Conservation (phyloP, 345 rosid species). For the Cardamine chenopodiifolia region DNA sequence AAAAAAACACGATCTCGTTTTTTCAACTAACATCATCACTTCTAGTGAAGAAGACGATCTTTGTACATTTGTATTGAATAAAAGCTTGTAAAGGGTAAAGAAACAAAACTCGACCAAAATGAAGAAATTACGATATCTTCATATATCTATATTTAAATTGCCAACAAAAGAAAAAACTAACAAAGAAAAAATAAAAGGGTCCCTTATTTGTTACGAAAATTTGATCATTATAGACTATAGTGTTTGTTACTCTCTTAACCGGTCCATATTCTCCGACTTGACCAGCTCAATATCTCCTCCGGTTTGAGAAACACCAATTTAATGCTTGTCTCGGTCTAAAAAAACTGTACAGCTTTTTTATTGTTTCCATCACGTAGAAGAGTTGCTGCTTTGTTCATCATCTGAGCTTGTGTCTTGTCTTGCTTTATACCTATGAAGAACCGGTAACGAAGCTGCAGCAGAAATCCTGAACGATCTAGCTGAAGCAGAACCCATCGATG, state of each 20-base stretch:
- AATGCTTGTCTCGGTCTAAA: not conserved
- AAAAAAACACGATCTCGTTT: not conserved
- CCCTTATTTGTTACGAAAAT: conserved; percentile 41
- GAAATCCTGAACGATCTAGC: conserved; percentile 89
- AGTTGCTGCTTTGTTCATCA: conserved; percentile 61
- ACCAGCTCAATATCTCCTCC: conserved; percentile 24
- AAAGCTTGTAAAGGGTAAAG: not conserved
- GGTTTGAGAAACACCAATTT: conserved; percentile 26
- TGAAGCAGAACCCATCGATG: conserved; percentile 65
- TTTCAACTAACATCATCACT: not conserved
- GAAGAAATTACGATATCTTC: conserved; percentile 5
- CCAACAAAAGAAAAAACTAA: conserved; percentile 9
- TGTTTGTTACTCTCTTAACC: conserved; percentile 32
- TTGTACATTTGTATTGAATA: not conserved
- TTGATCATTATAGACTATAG: conserved; percentile 26
- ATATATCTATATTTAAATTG: conserved; percentile 24
- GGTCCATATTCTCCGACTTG: conserved; percentile 8
- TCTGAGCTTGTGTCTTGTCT: conserved; percentile 77
- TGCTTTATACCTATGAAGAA: conserved; percentile 67
- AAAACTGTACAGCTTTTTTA: conserved; percentile 38
- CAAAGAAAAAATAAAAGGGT: not conserved
- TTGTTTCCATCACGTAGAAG: conserved; percentile 60
- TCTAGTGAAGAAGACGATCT: not conserved
- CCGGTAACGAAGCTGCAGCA: conserved; percentile 75
- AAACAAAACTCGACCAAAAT: conserved; percentile 22